Conservation (phyloP, 1,284 basidiomycete genomes). For the Athelia psychrophila region DNA sequence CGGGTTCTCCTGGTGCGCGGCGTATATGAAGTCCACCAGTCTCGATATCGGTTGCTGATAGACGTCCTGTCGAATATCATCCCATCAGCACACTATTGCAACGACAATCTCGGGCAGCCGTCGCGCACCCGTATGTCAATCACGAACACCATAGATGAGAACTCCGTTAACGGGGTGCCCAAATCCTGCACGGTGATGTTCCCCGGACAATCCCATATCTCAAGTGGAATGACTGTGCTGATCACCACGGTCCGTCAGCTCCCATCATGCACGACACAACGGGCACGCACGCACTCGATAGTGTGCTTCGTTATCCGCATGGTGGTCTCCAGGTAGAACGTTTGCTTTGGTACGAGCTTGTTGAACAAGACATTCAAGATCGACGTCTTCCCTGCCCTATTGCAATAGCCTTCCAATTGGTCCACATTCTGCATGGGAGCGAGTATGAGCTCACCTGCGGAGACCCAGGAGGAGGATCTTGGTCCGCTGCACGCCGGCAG, state of each 20-base stretch:
- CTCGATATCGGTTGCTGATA: constrained; percentile 78
- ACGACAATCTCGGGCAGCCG: constrained; percentile 1
- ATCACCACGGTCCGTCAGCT: constrained; percentile 6
- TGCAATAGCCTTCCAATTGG: no score
- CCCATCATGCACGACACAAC: constrained; percentile 1
- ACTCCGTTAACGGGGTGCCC: constrained; percentile 68
- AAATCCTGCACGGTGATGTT: constrained; percentile 77
- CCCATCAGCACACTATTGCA: constrained; percentile 2
- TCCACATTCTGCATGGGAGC: no score
- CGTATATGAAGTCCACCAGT: constrained; percentile 75
- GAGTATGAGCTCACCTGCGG: constrained; percentile 60
- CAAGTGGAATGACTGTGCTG: constrained; percentile 89
- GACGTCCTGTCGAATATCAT: constrained; percentile 45
- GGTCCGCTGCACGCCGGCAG: constrained; percentile 34
- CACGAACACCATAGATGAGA: constrained; percentile 89
- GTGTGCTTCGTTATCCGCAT: constrained; percentile 72
- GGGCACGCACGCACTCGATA: constrained; percentile 68
- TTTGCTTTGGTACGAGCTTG: constrained; percentile 79
- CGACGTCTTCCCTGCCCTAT: constrained; percentile 90
- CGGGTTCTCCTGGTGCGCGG: constrained; percentile 75
- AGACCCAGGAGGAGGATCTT: constrained; percentile 81
- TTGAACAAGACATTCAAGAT: constrained; percentile 93
- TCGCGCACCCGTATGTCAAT: constrained; percentile 84
- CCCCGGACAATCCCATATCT: constrained; percentile 95
- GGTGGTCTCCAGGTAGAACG: constrained; percentile 90